Evolutionary conservation across 441 rosid genomes (phyloP).

Genomic region (Arabidopsis lyrata): DNA sequence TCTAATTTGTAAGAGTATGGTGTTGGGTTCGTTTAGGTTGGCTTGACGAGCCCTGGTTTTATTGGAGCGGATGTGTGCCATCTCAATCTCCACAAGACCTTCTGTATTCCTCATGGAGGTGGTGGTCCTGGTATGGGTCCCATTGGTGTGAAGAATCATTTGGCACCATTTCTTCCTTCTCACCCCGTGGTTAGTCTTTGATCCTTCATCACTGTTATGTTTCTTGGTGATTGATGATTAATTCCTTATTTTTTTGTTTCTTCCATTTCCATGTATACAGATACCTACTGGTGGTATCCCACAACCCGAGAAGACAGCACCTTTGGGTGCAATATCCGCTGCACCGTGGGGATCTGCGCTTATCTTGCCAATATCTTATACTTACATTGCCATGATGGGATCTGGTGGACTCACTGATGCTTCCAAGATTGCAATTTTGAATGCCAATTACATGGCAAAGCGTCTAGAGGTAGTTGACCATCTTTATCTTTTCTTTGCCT

Average conservation of each 20-base stretch:
- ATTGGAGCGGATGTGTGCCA: constrained; percentile 99
- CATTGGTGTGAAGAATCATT: constrained; percentile 92
- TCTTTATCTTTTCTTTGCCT: constrained; percentile 24
- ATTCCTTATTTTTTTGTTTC: constrained; percentile 31
- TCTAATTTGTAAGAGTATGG: constrained; percentile 33
- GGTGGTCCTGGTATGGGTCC: constrained; percentile 99
- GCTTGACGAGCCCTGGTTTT: constrained; percentile 95
- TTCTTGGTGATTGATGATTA: constrained; percentile 31
- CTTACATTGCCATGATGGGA: constrained; percentile 99
- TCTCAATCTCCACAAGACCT: constrained; percentile 96
- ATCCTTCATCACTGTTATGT: constrained; percentile 20
- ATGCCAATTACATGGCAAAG: constrained; percentile 99
- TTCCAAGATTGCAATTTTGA: constrained; percentile 90
- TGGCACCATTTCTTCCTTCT: constrained; percentile 94
- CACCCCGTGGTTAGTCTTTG: constrained; percentile 87
- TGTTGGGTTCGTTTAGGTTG: constrained; percentile 66
- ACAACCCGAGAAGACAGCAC: constrained; percentile 69
- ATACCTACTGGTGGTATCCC: constrained; percentile 86
- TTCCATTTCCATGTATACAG: constrained; percentile 48
- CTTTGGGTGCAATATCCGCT: constrained; percentile 89
- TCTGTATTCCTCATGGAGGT: constrained; percentile 98
- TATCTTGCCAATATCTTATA: constrained; percentile 91
- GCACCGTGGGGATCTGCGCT: constrained; percentile 99
- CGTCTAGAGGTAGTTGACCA: constrained; percentile 78
- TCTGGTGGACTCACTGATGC: constrained; percentile 94